Base-by-base conservation (phyloP, 352 stramenopile genomes). In the Globisporangium parvum region DNA sequence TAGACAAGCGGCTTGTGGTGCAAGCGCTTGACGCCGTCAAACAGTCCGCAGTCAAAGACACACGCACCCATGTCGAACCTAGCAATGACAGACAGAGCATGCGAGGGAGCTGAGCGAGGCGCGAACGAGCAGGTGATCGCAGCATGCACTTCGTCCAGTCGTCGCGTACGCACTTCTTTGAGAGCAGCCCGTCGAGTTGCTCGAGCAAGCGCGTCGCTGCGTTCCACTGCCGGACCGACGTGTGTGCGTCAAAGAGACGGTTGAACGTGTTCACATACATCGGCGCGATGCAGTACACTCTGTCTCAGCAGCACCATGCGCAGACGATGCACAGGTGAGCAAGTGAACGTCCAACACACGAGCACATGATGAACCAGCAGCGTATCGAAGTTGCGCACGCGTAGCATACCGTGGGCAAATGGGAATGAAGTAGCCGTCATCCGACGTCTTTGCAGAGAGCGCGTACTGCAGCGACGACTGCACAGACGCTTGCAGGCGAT, bases 11-110 rank as follows among this genome's bases (percentile, higher is more conserved):
- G 62, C 51, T 93, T 93, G 65, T 89, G 79, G 48, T 93, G 83
- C 56, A 86, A 66, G 3, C 79, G 71, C 62, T 93, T 91, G 49
- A 95, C 71, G 9, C 82, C 85, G 37, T 95, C 83, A 57, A 95
- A 90, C 18, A 95, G 65, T 2, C 85, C 85, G 45, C 85, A 95
- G 60, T 95, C 85, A 63, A 95, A 91, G 2, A 95, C 70, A 47
- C 85, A 95, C 18, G 85, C 85, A 8, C 82, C 80, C 48, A 75
- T 77, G 31, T 87, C 80, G 59, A 93, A 95, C 39, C 84, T 90
- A 45, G 45, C 23, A 47, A 33, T n/a, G 33, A 35, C 3, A 57
- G 10, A 48, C 24, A 41, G 37, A 45, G 39, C 42, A 24, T 45
- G n/a, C 57, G 17, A 57, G n/a, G 26, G 17, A 44, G 24, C n/a